Base-by-base conservation (phyloP, 2,329 filamentous ascomycete species). In the Blumeriella jaapii region DNA sequence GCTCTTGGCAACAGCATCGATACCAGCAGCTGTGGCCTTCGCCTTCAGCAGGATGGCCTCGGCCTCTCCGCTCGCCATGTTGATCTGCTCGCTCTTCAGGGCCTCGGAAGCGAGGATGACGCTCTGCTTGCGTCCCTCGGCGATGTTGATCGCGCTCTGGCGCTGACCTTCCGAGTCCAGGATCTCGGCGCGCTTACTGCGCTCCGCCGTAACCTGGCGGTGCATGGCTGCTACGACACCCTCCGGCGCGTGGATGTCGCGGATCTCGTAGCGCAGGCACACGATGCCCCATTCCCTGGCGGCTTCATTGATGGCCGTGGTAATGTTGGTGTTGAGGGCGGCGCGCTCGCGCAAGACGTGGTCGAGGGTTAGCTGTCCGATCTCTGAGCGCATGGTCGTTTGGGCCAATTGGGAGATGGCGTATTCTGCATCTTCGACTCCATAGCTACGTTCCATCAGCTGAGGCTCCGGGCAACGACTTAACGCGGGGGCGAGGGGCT, bases 301-400 rank as follows among this genome's bases (percentile, higher is more conserved):
- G 1, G 91, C 91, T 59, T 96, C 89, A 59, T 98, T 98, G 69
- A 98, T 96, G 27, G 91, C 89, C 38, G 84, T 80, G n/a, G 91
- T 96, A 58, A 98, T 98, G 64, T 98, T 96, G 47, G 77, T 86
- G 67, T 98, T 98, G 49, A 98, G 78, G 13, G 86, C 84, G 3
- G 87, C 85, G 46, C 91, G 85, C 68, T 98, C 91, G 60, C 96
- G 96, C 39, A 98, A 73, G 28, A 98, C 91, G 62, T 98, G 89
- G 61, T 98, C 91, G 51, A 98, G 81, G 1, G 85, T 83, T 41
- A 98, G 71, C 61, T 96, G 91, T 46, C 91, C 91, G 53, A 98
- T 98, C 61, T 98, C 91, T 54, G 82, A 93, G 53, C 91, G 85
- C 91, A 98, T 98, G 0, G 91, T 96, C 8, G 91, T 98, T 64